Evolutionary conservation across 345 rosid genomes (phyloP), one percentile per base, ranked within the genome.

Genomic region (Combretum micranthum): DNA sequence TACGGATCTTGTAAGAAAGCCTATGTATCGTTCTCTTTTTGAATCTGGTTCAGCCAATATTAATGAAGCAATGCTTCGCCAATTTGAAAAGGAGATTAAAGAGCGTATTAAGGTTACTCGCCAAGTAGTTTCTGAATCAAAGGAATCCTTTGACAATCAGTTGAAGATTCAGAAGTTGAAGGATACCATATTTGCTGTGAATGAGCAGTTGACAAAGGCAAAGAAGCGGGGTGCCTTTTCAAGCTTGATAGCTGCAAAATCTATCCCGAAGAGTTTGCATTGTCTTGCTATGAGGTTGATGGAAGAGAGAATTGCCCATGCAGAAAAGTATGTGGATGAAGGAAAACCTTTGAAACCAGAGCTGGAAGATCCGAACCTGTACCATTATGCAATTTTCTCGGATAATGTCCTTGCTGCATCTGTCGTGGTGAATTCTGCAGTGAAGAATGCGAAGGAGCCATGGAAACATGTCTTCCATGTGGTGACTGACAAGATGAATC

Each of bases 401-500:
- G 99, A 93, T 64, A 93, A 93, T 56, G 96, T 85, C 65, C 69
- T 93, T 22, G 99, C 99, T 0, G 99, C 97, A 0, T 93, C 97
- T 0, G 99, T 89, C 62, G 99, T 93, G 67, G 97, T 93, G 64
- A 93, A 93, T 72, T 93, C 99, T 1, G 99, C 99, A 0, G 93
- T 85, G 68, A 93, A 89, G 79, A 92, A 92, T 37, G 88, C 97
- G 0, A 82, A 83, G 65, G 99, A 92, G 80, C 99, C 99, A 0
- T 78, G 83, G 86, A 86, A 83, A 44, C 99, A 92, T 44, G 97
- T 89, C 17, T 92, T 92, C 47, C 99, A 92, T 54, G 99, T 86
- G 20, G 98, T 92, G 68, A 92, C 99, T 0, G 99, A 92, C 74
- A 92, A 92, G 80, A 92, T 92, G 99, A 89, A 92, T 69, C 97